Evolutionary conservation across 371 early-diverging fungal genomes (phyloP).

Genomic region (Mortierella sp.): DNA sequence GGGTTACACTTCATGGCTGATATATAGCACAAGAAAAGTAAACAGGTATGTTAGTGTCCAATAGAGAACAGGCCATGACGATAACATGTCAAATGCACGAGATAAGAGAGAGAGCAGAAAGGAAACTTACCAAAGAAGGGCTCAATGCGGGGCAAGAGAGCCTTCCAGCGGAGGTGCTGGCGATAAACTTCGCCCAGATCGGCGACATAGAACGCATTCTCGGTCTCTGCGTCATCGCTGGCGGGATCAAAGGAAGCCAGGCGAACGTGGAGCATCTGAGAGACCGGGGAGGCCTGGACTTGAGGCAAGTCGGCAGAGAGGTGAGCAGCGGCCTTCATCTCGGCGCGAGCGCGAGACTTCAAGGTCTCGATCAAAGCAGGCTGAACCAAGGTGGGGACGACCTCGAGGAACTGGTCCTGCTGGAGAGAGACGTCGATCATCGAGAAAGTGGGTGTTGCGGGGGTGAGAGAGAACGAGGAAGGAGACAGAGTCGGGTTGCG

Average conservation of each 20-base stretch:
- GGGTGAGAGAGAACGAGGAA: not conserved
- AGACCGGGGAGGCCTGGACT: slow-evolving; percentile 29
- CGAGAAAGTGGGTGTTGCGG: no score
- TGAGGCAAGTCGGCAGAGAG: slow-evolving; percentile 15
- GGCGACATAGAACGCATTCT: slow-evolving; percentile 93
- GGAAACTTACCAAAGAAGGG: slow-evolving; percentile 88
- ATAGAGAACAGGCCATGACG: no score
- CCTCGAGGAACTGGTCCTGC: slow-evolving; percentile 32
- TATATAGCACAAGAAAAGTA: no score
- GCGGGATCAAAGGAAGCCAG: slow-evolving; percentile 52
- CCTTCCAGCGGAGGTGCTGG: slow-evolving; percentile 86
- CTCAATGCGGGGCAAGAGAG: slow-evolving; percentile 89
- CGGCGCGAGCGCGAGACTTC: slow-evolving; percentile 22
- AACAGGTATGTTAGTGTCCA: no score
- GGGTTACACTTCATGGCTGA: slow-evolving; percentile 97
- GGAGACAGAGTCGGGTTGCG: no score
- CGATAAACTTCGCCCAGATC: slow-evolving; percentile 90
- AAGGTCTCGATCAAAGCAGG: slow-evolving; percentile 27
- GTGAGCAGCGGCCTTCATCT: slow-evolving; percentile 2
- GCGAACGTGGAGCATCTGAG: slow-evolving; percentile 28
- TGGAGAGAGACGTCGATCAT: slow-evolving; percentile 41
- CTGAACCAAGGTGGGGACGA: slow-evolving; percentile 30
- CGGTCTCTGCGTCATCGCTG: slow-evolving; percentile 64
- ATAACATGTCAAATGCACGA: no score
- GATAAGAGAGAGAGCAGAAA: no score